phyloP scores from a whole-genome alignment of 108 stramenopile species.

The Epithemia pelagica region DNA sequence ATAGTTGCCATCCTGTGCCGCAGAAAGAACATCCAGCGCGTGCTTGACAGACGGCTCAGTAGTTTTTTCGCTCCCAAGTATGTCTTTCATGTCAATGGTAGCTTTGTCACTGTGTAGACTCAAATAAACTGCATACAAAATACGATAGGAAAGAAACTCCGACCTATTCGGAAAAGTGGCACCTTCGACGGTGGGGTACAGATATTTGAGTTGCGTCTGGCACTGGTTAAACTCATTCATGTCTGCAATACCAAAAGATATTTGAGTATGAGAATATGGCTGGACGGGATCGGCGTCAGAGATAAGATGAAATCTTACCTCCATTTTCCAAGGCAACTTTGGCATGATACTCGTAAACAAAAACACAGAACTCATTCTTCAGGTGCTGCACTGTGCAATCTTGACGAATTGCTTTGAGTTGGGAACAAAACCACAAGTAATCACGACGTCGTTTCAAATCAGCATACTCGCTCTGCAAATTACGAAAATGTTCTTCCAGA shows the following conservation, averaged over 20 bases:
- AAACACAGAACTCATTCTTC: slow-evolving; percentile 77
- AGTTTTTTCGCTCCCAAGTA: slow-evolving; percentile 32
- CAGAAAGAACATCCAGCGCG: slow-evolving; percentile 63
- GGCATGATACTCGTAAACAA: slow-evolving; percentile 94
- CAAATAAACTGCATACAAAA: slow-evolving; percentile 75
- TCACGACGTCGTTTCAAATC: slow-evolving; percentile 26
- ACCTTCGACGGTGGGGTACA: slow-evolving; percentile 40
- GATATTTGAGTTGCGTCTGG: slow-evolving; percentile 85
- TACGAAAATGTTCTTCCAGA: slow-evolving; percentile 46
- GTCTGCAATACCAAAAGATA: slow-evolving; percentile 16
- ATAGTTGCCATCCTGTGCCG: slow-evolving; percentile 59
- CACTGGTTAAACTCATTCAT: slow-evolving; percentile 92
- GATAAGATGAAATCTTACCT: neutral
- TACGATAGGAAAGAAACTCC: slow-evolving; percentile 76
- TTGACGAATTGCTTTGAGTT: slow-evolving; percentile 88
- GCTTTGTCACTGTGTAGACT: slow-evolving; percentile 18
- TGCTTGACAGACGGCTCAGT: slow-evolving; percentile 50
- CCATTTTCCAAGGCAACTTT: slow-evolving; percentile 88
- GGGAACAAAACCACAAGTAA: slow-evolving; percentile 89
- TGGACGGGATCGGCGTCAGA: too few relatives aligned
- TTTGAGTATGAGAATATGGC: too few relatives aligned
- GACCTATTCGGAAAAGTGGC: slow-evolving; percentile 38
- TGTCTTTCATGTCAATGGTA: slow-evolving; percentile 63
- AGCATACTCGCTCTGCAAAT: slow-evolving; percentile 31
- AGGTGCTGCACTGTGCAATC: slow-evolving; percentile 93